Evolutionary conservation across 176 grass and related monocot species (phyloP), one percentile per base, ranked within the genome.

Genomic region (Poa annua): DNA sequence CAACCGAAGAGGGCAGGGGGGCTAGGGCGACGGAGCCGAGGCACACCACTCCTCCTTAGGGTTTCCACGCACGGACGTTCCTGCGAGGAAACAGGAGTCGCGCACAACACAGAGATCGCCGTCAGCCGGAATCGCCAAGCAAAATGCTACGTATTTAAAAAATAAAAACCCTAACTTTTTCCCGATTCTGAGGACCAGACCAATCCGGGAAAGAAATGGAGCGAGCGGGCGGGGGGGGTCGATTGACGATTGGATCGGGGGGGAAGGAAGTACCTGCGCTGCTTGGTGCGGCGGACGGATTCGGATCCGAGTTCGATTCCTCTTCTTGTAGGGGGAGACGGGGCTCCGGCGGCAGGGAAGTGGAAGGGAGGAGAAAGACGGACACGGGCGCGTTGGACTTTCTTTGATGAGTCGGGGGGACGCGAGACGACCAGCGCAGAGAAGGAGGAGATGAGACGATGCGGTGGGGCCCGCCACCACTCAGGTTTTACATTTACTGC

Each of bases 141-240:
- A n/a, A 6, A 39, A 80, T 50, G 82, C 61, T 29, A 29, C 29
- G 1, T 1, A 29, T n/a, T n/a, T 20, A 45, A 35, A 11, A 65
- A 77, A 12, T 26, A 73, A 51, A 59, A 72, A 86, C 79, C 83
- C 79, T 78, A 89, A 29, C 60, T 62, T 49, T n/a, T 8, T 0
- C 15, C 9, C 7, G 36, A 13, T 5, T n/a, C 12, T n/a, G n/a
- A n/a, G n/a, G n/a, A n/a, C n/a, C n/a, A n/a, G n/a, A n/a, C n/a
- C n/a, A n/a, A n/a, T n/a, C n/a, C n/a, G n/a, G n/a, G n/a, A n/a
- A n/a, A n/a, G n/a, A n/a, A n/a, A n/a, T n/a, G n/a, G n/a, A n/a
- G n/a, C n/a, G n/a, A n/a, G n/a, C n/a, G n/a, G n/a, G n/a, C n/a
- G n/a, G 11, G 1, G 44, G 59, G 55, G 8, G 8, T 29, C 12